Conservation (phyloP, 495 filamentous ascomycete species). For the Paragyromitra xinjiangensis region DNA sequence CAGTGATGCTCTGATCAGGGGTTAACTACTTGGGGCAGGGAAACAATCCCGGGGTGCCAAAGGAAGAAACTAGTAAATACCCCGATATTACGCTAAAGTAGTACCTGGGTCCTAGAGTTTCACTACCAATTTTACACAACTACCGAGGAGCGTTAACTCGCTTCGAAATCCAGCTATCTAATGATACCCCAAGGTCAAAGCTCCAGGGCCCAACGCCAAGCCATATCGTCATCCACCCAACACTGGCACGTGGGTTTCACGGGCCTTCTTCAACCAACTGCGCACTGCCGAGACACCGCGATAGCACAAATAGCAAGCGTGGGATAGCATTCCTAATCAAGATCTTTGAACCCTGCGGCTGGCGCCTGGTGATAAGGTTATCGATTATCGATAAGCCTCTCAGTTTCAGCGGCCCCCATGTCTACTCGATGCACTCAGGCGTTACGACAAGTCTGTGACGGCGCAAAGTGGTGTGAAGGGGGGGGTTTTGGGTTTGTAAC, state of each 20-base stretch:
- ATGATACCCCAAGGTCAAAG: conserved; percentile 9
- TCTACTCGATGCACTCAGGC: neutral
- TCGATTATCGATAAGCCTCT: conserved; percentile 37
- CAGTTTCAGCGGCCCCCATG: neutral
- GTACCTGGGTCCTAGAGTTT: neutral
- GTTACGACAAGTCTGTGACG: neutral
- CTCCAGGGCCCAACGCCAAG: conserved; percentile 28
- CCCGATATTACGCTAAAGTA: neutral
- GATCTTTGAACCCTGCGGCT: neutral
- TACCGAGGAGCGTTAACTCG: conserved; percentile 5
- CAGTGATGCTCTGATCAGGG: neutral
- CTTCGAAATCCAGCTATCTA: neutral
- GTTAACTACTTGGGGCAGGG: neutral
- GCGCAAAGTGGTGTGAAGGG: neutral
- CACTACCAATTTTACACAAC: conserved; percentile 4
- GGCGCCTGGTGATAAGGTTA: conserved; percentile 37
- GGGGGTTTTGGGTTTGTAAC: conserved; percentile 26
- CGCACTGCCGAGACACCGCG: conserved; percentile 14
- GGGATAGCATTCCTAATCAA: conserved; percentile 7
- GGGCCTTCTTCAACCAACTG: neutral
- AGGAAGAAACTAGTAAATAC: neutral
- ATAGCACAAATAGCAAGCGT: neutral
- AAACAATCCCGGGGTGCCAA: neutral
- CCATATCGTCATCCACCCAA: conserved; percentile 24
- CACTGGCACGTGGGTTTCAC: conserved; percentile 43